phyloP scores from a whole-genome alignment of 129 eudicot genomes.

The Scalesia atractyloides region DNA sequence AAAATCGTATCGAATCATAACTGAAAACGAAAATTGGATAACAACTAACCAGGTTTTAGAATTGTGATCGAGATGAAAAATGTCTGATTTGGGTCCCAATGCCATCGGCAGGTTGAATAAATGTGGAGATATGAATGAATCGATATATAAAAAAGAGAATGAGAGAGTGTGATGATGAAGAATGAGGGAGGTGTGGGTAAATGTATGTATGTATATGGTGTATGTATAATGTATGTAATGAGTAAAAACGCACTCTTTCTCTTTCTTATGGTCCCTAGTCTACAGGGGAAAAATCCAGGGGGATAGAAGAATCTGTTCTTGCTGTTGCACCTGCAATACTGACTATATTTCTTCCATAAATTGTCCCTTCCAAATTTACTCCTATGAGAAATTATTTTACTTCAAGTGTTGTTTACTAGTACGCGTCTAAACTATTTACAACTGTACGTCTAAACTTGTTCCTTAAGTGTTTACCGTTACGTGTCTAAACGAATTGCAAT shows the following conservation, averaged over 20 bases:
- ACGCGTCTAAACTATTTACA: no score
- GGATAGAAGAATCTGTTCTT: slow-evolving; percentile 39
- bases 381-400: no score
- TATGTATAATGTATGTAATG: background rate
- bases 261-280: slow-evolving; percentile 45
- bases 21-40: slow-evolving; percentile 2
- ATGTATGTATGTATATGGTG: no score
- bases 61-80: slow-evolving; percentile 45
- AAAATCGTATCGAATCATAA: background rate
- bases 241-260: slow-evolving; percentile 35
- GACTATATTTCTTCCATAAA: no score
- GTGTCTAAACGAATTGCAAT: no score
- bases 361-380: no score
- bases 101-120: slow-evolving; percentile 29
- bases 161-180: slow-evolving; percentile 15
- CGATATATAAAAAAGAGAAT: background rate
- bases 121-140: slow-evolving; percentile 14
- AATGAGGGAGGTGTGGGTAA: no score
- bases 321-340: slow-evolving; percentile 21
- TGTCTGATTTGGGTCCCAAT: slow-evolving; percentile 62
- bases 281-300: slow-evolving; percentile 42
- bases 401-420: no score
- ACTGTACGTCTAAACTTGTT: no score
- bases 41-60: slow-evolving; percentile 49
- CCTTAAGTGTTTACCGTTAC: background rate